Evolutionary conservation across 345 rosid genomes (phyloP), one percentile per base, ranked within the genome.

Genomic region (Trapa incisa): DNA sequence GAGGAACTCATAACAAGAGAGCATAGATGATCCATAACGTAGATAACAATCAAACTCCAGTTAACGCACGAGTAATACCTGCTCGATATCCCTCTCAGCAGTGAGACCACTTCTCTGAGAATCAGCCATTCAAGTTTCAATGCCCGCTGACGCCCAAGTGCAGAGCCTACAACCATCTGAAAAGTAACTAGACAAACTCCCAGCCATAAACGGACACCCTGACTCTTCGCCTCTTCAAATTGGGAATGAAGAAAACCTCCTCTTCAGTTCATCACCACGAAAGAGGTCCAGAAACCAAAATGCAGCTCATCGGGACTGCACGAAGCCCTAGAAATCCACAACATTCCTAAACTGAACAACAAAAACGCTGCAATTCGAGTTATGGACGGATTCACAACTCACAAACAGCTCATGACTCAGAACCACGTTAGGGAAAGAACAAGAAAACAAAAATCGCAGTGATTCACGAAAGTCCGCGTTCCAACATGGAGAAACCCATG

Each of bases 51-150:
- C 54, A 53, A 6, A 53, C 22, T 53, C 9, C 37, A 57, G 33
- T 57, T 6, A 5, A 47, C 39, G 61, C 37, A 70, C 41, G 67
- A 6, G 57, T 65, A 52, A 42, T 60, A 88, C 97, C 97, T 86
- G 97, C 58, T 91, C 92, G 64, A 86, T 79, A 72, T 85, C 92
- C 86, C 87, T 85, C 74, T 86, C 92, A 74, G 86, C 76, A 48
- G 75, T 47, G 75, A 78, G 81, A 82, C 82, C 82, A 72, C 54
- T 73, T 80, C 78, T 83, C 77, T 81, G 82, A 75, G 86, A 45
- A 80, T 83, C 96, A 83, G 89, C 86, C 94, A 90, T 87, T 87
- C 87, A 80, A 87, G 80, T 72, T 52, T 48, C 71, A 63, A 61
- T 32, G 65, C 61, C 65, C 38, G 38, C 70, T 69, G 85, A 65